These are phyloP conservation scores for Populus hybrid DNA, from an alignment of 441 rosid genomes.

Conservation along the genomic window DNA sequence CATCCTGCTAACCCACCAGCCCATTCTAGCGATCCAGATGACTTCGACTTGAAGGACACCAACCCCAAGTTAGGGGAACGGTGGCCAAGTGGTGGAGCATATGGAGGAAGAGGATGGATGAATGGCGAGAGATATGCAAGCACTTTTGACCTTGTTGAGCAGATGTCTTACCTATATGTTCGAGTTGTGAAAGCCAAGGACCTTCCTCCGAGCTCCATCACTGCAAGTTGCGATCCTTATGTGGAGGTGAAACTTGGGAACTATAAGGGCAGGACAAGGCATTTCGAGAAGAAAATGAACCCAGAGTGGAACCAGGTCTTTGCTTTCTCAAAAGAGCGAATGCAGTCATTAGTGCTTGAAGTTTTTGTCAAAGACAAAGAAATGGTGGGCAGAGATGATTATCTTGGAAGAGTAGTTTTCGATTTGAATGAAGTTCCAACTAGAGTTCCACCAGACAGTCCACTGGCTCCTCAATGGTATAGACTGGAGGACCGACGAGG, in stretches of 20 bases:
- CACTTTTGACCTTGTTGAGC: slow-evolving; percentile 82
- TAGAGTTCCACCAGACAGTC: slow-evolving; percentile 91
- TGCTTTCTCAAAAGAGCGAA: slow-evolving; percentile 82
- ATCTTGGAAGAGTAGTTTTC: slow-evolving; percentile 61
- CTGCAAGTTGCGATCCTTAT: slow-evolving; percentile 80
- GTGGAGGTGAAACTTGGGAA: slow-evolving; percentile 89
- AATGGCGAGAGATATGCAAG: slow-evolving; percentile 52
- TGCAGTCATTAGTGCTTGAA: slow-evolving; percentile 80
- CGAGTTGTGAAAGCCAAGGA: slow-evolving; percentile 84
- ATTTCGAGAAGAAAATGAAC: slow-evolving; percentile 79
- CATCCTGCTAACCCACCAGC: slow-evolving; percentile 36
- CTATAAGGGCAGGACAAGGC: slow-evolving; percentile 78
- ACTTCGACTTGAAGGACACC: slow-evolving; percentile 64
- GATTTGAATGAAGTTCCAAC: slow-evolving; percentile 85
- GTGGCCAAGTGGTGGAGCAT: slow-evolving; percentile 51
- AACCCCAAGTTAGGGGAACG: slow-evolving; percentile 61
- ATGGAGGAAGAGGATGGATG: slow-evolving; percentile 60
- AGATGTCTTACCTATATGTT: slow-evolving; percentile 72
- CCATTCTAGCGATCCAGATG: slow-evolving; percentile 35
- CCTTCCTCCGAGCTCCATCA: slow-evolving; percentile 64
- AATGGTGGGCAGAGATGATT: slow-evolving; percentile 70
- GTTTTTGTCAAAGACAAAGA: slow-evolving; percentile 83
- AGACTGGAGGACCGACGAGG: slow-evolving; percentile 72
- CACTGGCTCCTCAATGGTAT: slow-evolving; percentile 96
- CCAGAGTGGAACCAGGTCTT: slow-evolving; percentile 96